Percentiles rank a stretch among this genome's conserved stretches.
Evolutionary conservation across 2,329 filamentous ascomycete species (phyloP).

Genomic region (Coniochaeta sp.): DNA sequence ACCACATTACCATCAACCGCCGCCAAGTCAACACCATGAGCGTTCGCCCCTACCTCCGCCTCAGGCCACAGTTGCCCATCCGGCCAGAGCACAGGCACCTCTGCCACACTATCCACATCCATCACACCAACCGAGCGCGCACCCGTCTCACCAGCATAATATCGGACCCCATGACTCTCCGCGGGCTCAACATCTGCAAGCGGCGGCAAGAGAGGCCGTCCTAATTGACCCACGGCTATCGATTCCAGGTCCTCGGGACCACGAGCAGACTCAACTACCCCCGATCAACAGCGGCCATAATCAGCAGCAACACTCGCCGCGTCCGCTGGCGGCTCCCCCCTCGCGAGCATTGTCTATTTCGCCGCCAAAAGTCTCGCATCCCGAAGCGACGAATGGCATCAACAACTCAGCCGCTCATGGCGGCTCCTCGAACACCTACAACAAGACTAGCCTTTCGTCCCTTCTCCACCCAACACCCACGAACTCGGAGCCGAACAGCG

Average conservation of each 20-base stretch:
- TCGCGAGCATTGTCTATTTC: conserved; percentile 39
- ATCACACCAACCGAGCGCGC: conserved; percentile 9
- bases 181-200: conserved; percentile 35
- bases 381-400: conserved; percentile 17
- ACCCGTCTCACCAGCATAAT: not conserved
- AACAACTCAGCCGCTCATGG: conserved; percentile 11
- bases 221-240: conserved; percentile 17
- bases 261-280: not conserved
- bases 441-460: conserved; percentile 40
- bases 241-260: not conserved
- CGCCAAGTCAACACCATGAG: conserved; percentile 21
- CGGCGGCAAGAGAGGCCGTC: conserved; percentile 32
- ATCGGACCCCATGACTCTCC: conserved; percentile 25
- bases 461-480: conserved; percentile 43
- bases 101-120: conserved; percentile 13
- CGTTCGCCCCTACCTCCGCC: conserved; percentile 29
- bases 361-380: conserved; percentile 35
- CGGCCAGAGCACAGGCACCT: conserved; percentile 14
- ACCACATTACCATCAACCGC: conserved; percentile 15
- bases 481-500: conserved; percentile 37
- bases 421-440: conserved; percentile 5
- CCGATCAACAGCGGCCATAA: not conserved
- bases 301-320: not conserved
- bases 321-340: conserved; percentile 28
- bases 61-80: conserved; percentile 2